A percentile compares a stretch with the other conserved stretches of the same genome.
phyloP scores from a whole-genome alignment of 306 rosid genomes.

The apple (Malus domestica) region ASM211411v1 NC_041800.1:21393233-21393732 shows the following conservation, averaged over 20 bases:
- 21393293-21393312: neutral
- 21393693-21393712: constrained; percentile 7
- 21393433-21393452: neutral
- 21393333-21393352: no score
- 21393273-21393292: neutral
- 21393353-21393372: no score
- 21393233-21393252: neutral
- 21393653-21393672: neutral
- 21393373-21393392: no score
- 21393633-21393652: neutral
- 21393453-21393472: neutral
- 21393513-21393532: neutral
- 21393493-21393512: neutral
- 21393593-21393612: neutral
- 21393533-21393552: neutral
- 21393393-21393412: neutral
- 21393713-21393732: neutral
- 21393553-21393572: neutral
- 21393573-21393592: neutral
- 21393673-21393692: neutral
- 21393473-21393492: neutral
- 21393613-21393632: neutral
- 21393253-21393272: neutral
- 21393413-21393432: neutral
- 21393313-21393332: no score